Conservation (phyloP, 139 green algal species). For the Parachlorella kessleri region DNA sequence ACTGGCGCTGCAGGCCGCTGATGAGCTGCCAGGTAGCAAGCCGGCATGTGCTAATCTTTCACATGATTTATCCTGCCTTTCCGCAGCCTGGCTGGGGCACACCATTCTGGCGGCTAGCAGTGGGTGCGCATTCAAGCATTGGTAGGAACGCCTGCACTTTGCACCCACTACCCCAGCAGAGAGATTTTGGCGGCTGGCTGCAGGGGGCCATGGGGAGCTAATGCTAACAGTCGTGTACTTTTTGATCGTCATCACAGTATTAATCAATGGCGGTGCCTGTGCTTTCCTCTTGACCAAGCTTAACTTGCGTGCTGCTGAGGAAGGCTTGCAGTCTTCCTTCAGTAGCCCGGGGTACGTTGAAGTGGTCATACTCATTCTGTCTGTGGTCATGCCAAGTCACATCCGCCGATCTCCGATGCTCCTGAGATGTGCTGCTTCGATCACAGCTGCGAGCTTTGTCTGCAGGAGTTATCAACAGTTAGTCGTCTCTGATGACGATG, state of each 20-base stretch:
- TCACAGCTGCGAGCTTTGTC: background rate
- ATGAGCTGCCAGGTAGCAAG: conserved; percentile 38
- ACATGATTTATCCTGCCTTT: no score
- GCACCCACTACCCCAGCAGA: background rate
- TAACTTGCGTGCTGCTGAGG: background rate
- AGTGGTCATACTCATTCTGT: background rate
- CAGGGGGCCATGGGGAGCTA: conserved; percentile 2
- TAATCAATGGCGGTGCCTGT: conserved; percentile 57
- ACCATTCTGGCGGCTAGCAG: background rate
- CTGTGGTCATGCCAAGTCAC: no score
- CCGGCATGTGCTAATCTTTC: no score
- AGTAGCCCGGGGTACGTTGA: background rate
- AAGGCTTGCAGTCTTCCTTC: background rate
- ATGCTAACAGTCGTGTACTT: conserved; percentile 61
- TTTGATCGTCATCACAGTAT: conserved; percentile 60
- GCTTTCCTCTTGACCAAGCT: conserved; percentile 39
- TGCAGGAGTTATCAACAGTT: background rate
- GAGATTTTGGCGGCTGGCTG: background rate
- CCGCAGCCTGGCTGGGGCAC: conserved; percentile 14
- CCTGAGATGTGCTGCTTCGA: background rate
- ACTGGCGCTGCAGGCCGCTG: conserved; percentile 48
- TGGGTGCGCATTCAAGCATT: no score
- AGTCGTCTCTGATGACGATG: no score
- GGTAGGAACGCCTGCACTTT: no score
- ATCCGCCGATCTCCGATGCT: no score